These are phyloP conservation scores for Termitomyces sp. DNA, from an alignment of 768 basidiomycete species.

Conservation along the genomic window DNA sequence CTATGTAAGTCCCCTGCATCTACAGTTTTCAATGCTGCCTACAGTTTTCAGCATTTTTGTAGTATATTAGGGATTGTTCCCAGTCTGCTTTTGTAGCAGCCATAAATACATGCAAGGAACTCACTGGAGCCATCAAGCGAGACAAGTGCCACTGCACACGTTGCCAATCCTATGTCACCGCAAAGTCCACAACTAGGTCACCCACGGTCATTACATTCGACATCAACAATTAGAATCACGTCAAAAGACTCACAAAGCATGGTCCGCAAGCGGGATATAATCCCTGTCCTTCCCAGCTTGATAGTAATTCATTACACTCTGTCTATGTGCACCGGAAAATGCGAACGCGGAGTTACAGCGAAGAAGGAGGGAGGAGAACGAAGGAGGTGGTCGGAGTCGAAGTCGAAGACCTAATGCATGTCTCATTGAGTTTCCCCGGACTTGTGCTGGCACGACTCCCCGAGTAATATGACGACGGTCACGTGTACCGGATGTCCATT, in stretches of 20 bases:
- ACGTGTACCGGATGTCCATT: no score
- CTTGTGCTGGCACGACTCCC: not conserved
- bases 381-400: not conserved
- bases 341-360: not conserved
- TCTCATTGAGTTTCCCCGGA: not conserved
- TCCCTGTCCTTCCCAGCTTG: conserved; percentile 51
- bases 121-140: conserved; percentile 79
- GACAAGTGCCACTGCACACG: conserved; percentile 73
- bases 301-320: conserved; percentile 44
- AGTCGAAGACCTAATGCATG: not conserved
- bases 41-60: no score
- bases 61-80: no score
- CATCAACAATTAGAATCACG: not conserved
- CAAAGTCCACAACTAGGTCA: no score
- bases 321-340: not conserved
- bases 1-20: no score
- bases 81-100: no score
- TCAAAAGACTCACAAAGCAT: conserved; percentile 54
- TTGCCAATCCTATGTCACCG: conserved; percentile 62
- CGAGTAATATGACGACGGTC: no score
- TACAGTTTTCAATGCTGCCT: no score
- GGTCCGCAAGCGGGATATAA: conserved; percentile 73
- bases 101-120: conserved; percentile 9
- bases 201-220: no score
- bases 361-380: not conserved